Conservation (phyloP, 2,329 filamentous ascomycete species). For the Elsinoe perseae region DNA sequence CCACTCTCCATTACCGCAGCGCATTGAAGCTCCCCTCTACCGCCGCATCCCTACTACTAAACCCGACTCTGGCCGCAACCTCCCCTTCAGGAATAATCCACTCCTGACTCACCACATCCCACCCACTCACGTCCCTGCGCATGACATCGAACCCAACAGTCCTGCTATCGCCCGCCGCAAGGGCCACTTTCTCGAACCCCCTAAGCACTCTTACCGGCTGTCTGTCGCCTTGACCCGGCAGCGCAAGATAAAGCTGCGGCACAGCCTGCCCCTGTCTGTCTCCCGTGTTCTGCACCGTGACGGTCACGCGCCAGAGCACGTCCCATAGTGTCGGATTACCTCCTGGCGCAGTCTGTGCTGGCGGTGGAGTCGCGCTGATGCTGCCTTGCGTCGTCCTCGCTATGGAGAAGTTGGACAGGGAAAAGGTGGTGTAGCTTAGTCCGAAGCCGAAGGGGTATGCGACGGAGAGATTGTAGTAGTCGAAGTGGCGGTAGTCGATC, state of each 20-base stretch:
- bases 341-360: conserved; percentile 39
- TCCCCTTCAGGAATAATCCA: conserved; percentile 25
- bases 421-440: conserved; percentile 32
- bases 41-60: conserved; percentile 24
- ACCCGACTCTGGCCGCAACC: conserved; percentile 22
- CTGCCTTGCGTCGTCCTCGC: conserved; percentile 37
- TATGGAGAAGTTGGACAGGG: conserved; percentile 38
- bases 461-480: conserved; percentile 31
- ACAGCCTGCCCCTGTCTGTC: conserved; percentile 34
- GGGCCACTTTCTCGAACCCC: conserved; percentile 36
- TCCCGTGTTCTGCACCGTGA: conserved; percentile 63
- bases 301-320: conserved; percentile 56
- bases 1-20: neutral
- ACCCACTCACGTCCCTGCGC: conserved; percentile 36
- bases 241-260: conserved; percentile 49
- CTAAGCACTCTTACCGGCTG: conserved; percentile 40
- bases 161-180: conserved; percentile 23
- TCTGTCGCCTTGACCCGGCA: conserved; percentile 42
- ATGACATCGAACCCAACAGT: conserved; percentile 32
- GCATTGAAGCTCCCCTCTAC: neutral
- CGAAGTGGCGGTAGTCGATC: conserved; percentile 50
- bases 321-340: conserved; percentile 59
- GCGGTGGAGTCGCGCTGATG: conserved; percentile 45
- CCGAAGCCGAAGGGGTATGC: conserved; percentile 32
- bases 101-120: conserved; percentile 34